Evolutionary conservation across 2,329 filamentous ascomycete species (phyloP), one percentile per base, ranked within the genome.

Genomic region (Colletotrichum sp.): DNA sequence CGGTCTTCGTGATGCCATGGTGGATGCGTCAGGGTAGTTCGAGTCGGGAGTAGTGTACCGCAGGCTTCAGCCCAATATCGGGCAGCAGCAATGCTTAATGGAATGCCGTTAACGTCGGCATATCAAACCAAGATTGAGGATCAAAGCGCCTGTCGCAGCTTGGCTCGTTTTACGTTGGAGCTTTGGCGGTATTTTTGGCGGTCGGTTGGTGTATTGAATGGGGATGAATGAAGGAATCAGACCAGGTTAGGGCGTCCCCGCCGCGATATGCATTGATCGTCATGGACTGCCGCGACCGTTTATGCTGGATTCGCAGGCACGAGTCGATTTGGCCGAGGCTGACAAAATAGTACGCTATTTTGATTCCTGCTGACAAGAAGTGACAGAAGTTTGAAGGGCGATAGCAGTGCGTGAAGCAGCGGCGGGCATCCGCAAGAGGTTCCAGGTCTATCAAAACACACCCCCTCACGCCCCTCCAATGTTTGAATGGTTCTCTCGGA

Each of bases 321-420:
- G 26, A 73, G 28, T 67, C 26, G 72, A 72, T n/a, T 62, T 48
- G 63, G 32, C 24, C 44, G 44, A 75, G 59, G 74, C 74, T 68
- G 70, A 69, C 70, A 69, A 65, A 74, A 74, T 68, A 71, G 65
- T 24, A 60, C 16, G 57, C 70, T 76, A 55, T 74, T 76, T 74
- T 39, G 48, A 60, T 26, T 59, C 9, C 55, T 69, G 70, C 70
- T 74, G 65, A 76, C 71, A 63, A 69, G 63, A 52, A 34, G 57
- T 52, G 59, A 36, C 30, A 32, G 28, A 62, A 60, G 66, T 24
- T 64, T 13, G 24, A 34, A 74, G 28, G 39, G 70, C 64, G 57
- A 68, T 36, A 22, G 32, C 70, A 59, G 34, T 64, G 57, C 12
- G 36, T 57, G 24, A 28, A 32, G 16, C 44, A 68, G 67, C 22